Evolutionary conservation across 2,329 filamentous ascomycete species (phyloP), one percentile per base, ranked within the genome.

Genomic region (Pseudogymnoascus sp.): DNA sequence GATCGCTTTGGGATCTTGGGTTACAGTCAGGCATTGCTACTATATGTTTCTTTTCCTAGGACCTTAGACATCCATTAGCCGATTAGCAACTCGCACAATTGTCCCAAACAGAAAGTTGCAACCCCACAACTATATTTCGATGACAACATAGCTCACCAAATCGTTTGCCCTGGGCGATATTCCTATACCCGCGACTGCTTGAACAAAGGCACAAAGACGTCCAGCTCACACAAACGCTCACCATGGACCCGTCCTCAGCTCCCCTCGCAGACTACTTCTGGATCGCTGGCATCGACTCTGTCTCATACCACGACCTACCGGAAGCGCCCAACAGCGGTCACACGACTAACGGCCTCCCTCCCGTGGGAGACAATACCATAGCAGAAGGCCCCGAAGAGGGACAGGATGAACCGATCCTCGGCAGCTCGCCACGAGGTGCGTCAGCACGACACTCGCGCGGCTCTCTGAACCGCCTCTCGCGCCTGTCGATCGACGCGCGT

Each of bases 231-330:
- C 3, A 25, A 9, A 9, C 58, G 21, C 13, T 25, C 58, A 59
- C 58, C 65, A 72, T 72, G 71, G 72, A 74, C 60, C 67, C 66
- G 62, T 79, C 83, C 64, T 85, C 84, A 66, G 80, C 80, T 66
- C 86, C 86, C 71, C 79, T 89, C 73, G 86, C 86, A 74, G 86
- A 89, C 74, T 89, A 89, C 76, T 89, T 89, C 75, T 89, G 86
- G 86, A 88, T 89, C 72, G 86, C 86, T 67, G 86, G 86, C 70
- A 80, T 89, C 74, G 86, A 88, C 74, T 82, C 83, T 64, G 80
- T 88, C 68, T 80, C 82, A 62, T 87, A 88, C 76, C 80, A 84
- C 65, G 72, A 76, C 69, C 74, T 74, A 60, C 74, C 71, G 45
- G 72, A 74, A 59, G 66, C 71, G 66, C 75, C 65, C 64, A 73